These are phyloP conservation scores for Solanum infundibuliforme DNA, from an alignment of 257 asterid species.

Conservation along the genomic window DNA sequence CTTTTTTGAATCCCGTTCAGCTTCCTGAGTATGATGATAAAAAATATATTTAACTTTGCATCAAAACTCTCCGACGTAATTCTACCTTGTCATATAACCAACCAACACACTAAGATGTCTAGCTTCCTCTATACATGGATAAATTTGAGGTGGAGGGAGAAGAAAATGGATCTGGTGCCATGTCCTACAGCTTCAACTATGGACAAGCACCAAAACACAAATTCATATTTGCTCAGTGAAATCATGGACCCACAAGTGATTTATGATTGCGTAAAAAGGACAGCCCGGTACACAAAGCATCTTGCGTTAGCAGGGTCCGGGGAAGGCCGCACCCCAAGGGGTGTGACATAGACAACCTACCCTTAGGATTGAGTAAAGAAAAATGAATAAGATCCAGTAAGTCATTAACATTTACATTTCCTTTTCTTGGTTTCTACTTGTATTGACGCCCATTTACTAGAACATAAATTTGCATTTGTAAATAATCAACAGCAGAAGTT, in stretches of 20 bases:
- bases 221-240: background rate
- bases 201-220: background rate
- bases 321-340: background rate
- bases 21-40: conserved; percentile 40
- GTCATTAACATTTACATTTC: background rate
- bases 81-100: background rate
- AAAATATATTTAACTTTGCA: background rate
- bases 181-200: background rate
- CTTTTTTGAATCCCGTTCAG: conserved; percentile 79
- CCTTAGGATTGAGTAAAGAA: background rate
- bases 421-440: background rate
- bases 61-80: background rate
- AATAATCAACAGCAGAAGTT: background rate
- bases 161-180: background rate
- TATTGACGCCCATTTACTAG: background rate
- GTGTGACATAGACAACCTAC: background rate
- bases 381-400: background rate
- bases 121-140: background rate
- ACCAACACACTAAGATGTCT: background rate
- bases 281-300: background rate
- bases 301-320: background rate
- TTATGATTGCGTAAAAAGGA: background rate
- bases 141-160: background rate
- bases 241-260: background rate
- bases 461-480: background rate